These are phyloP conservation scores for Ceratocystis colombiana DNA, from an alignment of 2,329 filamentous ascomycete species.

Conservation along the genomic window DNA sequence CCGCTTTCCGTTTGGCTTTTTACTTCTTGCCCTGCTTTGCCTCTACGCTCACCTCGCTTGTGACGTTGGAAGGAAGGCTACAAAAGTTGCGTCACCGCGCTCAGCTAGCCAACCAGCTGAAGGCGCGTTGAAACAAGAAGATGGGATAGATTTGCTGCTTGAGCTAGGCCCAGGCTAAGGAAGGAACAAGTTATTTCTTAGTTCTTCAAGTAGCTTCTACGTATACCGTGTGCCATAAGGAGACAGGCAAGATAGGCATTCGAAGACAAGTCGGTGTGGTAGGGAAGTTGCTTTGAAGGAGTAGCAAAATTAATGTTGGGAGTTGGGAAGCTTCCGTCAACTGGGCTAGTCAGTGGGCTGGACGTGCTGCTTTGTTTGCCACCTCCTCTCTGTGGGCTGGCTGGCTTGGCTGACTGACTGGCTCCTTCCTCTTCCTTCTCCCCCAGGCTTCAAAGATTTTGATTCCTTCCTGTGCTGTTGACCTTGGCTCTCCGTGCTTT, in stretches of 20 bases:
- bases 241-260: background rate
- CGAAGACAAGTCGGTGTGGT: background rate
- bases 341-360: background rate
- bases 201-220: background rate
- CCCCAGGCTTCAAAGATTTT: background rate
- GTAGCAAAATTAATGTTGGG: background rate
- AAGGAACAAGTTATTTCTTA: background rate
- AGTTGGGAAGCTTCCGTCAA: background rate
- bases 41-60: slow-evolving; percentile 1
- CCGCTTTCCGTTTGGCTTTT: background rate
- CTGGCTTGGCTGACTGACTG: background rate
- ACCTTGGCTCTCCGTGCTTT: background rate
- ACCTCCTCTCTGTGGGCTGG: background rate
- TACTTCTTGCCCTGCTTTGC: background rate
- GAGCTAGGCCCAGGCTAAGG: background rate
- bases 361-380: slow-evolving; percentile 7
- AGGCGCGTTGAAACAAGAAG: slow-evolving; percentile 5
- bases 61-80: slow-evolving; percentile 5
- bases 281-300: background rate
- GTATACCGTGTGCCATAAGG: background rate
- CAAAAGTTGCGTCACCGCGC: slow-evolving; percentile 4
- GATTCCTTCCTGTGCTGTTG: background rate
- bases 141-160: background rate
- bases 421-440: too few relatives aligned
- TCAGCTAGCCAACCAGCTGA: background rate